Base-by-base conservation (phyloP, 2,329 filamentous ascomycete species). In the Claviceps fusiformis region DNA sequence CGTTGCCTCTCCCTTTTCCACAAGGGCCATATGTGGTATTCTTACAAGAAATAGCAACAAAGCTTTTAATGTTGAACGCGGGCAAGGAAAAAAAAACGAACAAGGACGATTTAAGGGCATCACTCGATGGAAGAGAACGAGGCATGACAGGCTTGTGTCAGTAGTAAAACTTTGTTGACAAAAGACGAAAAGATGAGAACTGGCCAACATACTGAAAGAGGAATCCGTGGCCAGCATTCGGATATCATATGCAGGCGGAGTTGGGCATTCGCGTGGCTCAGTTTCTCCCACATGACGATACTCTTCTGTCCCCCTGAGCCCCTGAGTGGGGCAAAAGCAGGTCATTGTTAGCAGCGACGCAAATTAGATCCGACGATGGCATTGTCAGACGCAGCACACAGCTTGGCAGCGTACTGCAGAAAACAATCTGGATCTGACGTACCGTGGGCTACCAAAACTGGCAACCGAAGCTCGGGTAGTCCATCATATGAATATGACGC, bases 391-490 rank as follows among this genome's bases (percentile, higher is more conserved):
- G 41, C 29, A 44, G 27, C 50, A 45, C 50, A 33, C 50, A 33
- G 9, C 27, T 35, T 31, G 41, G 37, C 29, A 45, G 50, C 50
- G 17, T 45, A 19, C 27, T 6, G 17, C 39, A 53, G 17, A 43
- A 6, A 43, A 17, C 35, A 27, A 31, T 31, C 8, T 27, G 17
- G 31, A 31, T 24, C 17, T 41, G 37, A 60, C 67, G 62, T 61
- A 71, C 70, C 70, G 56, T 69, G 70, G n/a, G 67, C 66, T 53
- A 72, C 67, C 35, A 72, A 54, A 1, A 72, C 67, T 1, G 70
- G 70, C 50, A 71, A 59, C 35, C 58, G 57, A 35, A 73, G 61
- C 60, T 68, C 63, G 7, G 63, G 57, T 27, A 72, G 59, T 8
- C 69, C 60, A 46, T 66, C 58, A 53, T 67, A 72, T 3, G 67